Conservation (phyloP, 495 filamentous ascomycete species). For the Elaphomyces granulatus region DNA sequence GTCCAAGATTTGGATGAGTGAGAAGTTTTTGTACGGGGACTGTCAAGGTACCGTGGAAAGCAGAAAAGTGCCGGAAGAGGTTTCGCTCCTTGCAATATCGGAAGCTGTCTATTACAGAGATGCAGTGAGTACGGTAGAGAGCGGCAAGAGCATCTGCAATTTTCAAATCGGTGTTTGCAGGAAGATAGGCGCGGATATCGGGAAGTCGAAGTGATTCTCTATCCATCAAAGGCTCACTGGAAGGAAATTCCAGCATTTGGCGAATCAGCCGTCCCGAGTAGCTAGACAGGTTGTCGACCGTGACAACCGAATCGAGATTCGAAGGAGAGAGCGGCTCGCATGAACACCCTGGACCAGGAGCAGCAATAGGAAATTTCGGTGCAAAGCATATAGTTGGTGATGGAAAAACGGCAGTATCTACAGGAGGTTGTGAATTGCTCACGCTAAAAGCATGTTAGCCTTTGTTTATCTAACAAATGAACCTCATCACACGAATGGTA, state of each 20-base stretch:
- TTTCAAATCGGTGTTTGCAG: conserved; percentile 60
- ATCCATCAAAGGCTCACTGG: conserved; percentile 36
- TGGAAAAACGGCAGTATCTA: conserved; percentile 57
- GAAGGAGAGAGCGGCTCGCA: conserved; percentile 17
- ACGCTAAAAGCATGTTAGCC: conserved; percentile 18
- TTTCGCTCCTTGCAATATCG: conserved; percentile 91
- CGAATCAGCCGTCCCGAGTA: conserved; percentile 41
- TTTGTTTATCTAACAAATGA: too few relatives aligned
- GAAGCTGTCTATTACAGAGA: conserved; percentile 84
- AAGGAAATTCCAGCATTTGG: conserved; percentile 52
- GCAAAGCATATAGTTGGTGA: conserved; percentile 37
- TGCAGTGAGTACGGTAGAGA: conserved; percentile 86
- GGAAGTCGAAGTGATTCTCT: conserved; percentile 63
- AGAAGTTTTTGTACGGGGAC: conserved; percentile 95
- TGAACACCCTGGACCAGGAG: conserved; percentile 14
- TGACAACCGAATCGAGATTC: conserved; percentile 16
- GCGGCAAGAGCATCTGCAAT: conserved; percentile 67
- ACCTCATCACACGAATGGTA: too few relatives aligned
- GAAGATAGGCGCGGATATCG: conserved; percentile 60
- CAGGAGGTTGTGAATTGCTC: conserved; percentile 36
- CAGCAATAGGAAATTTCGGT: conserved; percentile 16
- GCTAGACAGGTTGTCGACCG: conserved; percentile 28
- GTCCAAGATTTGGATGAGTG: conserved; percentile 60
- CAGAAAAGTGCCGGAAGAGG: conserved; percentile 87
- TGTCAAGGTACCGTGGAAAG: conserved; percentile 89